Evolutionary conservation across 2,329 filamentous ascomycete species (phyloP), one percentile per base, ranked within the genome.

Genomic region (Monosporascus sp.): DNA sequence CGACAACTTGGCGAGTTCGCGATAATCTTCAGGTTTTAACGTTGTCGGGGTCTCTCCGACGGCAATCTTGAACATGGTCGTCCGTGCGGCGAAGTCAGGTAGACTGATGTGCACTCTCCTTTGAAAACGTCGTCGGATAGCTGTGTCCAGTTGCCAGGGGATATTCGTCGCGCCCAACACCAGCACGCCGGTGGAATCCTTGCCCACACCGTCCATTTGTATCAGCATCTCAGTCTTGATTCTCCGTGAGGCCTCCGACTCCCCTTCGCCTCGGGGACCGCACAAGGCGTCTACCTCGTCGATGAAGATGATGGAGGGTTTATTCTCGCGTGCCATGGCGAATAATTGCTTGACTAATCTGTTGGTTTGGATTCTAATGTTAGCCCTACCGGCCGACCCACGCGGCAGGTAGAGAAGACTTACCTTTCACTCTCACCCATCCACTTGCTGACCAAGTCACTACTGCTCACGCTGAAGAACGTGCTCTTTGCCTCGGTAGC

Each of bases 341-440:
- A 99, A 99, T 11, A 99, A 82, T 58, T 96, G 89, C 68, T 97
- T 97, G 53, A 99, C 94, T 62, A 99, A 81, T 65, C 91, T 95
- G 64, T 47, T 37, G 6, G 18, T 3, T 14, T 20, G 17, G 25
- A 2, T n/a, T 11, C 37, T 58, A 7, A 56, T 4, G 56, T 70
- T 57, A 70, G 64, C 46, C 24, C 39, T 38, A 57, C 59, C 49
- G 39, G 25, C 25, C 25, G 20, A 3, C 17, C 14, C 27, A 7
- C 11, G 37, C 44, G 9, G 17, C 31, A 17, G 18, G 7, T 31
- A 9, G 15, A 6, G 49, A 44, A 53, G 20, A 63, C 78, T 48
- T 75, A 95, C 90, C 91, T 84, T 83, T 99, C 94, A 78, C 89
- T 95, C 74, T 99, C 94, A 76, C 94, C 94, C 94, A 99, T 99